Conservation (phyloP, 768 basidiomycete species). For the Agaricus sinodeliciosus region DNA sequence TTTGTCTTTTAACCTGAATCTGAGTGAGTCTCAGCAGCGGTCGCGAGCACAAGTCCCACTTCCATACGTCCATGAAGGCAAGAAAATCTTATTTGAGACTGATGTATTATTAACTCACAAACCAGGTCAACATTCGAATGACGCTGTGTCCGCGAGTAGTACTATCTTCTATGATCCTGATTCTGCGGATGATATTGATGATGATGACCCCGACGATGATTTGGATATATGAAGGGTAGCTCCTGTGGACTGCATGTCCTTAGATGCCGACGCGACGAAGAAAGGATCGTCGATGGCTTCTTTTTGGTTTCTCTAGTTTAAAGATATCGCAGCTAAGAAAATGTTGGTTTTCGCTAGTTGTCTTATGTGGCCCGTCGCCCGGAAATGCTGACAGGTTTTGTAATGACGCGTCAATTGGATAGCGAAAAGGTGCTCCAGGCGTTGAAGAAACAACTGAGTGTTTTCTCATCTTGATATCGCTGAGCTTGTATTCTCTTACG, state of each 20-base stretch:
- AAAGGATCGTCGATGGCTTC: slow-evolving; percentile 1
- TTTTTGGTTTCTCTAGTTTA: not conserved
- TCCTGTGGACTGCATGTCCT: not conserved
- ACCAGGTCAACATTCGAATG: slow-evolving; percentile 28
- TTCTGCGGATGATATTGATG: slow-evolving; percentile 90
- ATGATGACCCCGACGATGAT: slow-evolving; percentile 95
- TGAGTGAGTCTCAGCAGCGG: slow-evolving; percentile 77
- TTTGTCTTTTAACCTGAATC: slow-evolving; percentile 81
- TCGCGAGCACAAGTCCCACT: slow-evolving; percentile 79
- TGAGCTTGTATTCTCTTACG: too few relatives aligned
- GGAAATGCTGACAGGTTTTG: not conserved
- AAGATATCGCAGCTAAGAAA: not conserved
- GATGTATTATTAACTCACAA: not conserved
- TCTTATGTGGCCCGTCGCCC: not conserved
- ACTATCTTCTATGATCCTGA: slow-evolving; percentile 88
- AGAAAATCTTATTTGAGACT: slow-evolving; percentile 7
- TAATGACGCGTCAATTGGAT: not conserved
- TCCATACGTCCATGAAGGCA: slow-evolving; percentile 87
- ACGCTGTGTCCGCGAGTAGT: slow-evolving; percentile 19
- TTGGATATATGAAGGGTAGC: slow-evolving; percentile 56
- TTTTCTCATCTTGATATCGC: not conserved
- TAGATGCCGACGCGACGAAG: not conserved
- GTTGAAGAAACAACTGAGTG: not conserved
- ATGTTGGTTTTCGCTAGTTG: not conserved
- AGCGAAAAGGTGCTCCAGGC: not conserved